Conservation (phyloP, 129 eudicot genomes). For the Kitagawia praeruptora region DNA sequence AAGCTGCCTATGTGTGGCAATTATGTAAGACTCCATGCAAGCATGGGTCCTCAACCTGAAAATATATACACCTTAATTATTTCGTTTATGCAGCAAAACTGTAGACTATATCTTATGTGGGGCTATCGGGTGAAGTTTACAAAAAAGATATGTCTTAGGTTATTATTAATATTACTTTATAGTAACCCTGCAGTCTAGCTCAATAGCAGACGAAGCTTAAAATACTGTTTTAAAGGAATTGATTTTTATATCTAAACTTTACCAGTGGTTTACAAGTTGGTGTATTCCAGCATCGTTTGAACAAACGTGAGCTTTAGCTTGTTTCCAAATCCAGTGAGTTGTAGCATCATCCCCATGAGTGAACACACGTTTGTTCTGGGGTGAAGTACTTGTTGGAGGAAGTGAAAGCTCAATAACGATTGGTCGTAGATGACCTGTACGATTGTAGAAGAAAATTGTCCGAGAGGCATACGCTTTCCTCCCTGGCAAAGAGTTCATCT, state of each 20-base stretch:
- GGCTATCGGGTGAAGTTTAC: no score
- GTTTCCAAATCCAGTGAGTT: constrained; percentile 60
- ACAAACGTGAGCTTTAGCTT: constrained; percentile 76
- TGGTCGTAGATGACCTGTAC: constrained; percentile 38
- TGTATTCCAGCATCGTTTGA: constrained; percentile 73
- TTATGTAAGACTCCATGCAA: constrained; percentile 60
- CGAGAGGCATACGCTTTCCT: constrained; percentile 69
- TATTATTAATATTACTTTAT: neutral
- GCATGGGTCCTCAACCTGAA: constrained; percentile 85
- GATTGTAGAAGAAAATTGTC: constrained; percentile 45
- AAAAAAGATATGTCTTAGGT: no score
- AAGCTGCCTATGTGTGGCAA: constrained; percentile 68
- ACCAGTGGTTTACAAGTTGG: constrained; percentile 85
- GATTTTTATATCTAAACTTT: neutral
- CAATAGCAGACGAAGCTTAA: neutral
- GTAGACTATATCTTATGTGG: neutral
- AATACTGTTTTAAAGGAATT: neutral
- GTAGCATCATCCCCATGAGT: constrained; percentile 63
- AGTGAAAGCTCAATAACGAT: constrained; percentile 68
- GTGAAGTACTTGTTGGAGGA: constrained; percentile 42
- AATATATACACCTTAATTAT: neutral
- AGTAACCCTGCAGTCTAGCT: neutral
- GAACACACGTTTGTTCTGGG: constrained; percentile 40
- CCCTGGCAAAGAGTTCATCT: constrained; percentile 51
- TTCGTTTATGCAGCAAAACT: neutral